Percentiles rank a stretch among this genome's conserved stretches.
These are phyloP conservation scores for Rhizopus sp. DNA, from an alignment of 371 early-diverging fungal species.

Conservation along the genomic window DNA sequence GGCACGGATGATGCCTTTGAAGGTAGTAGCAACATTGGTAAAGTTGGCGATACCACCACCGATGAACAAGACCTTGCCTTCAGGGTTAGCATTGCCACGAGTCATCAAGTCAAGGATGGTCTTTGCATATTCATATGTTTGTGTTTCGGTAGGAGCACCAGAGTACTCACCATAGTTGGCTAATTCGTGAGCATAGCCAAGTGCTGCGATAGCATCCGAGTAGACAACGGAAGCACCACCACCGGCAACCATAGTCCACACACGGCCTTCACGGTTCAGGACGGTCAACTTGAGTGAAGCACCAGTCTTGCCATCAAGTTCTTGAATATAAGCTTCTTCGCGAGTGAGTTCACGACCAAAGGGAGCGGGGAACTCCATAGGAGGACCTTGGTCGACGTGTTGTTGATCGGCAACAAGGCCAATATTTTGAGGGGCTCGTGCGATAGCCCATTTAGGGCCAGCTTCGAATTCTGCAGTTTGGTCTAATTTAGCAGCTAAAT, in stretches of 20 bases:
- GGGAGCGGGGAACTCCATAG: conserved; percentile 97
- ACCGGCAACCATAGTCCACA: conserved; percentile 99
- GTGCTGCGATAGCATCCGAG: conserved; percentile 96
- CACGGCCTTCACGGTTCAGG: conserved; percentile 90
- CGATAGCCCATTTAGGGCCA: conserved; percentile 88
- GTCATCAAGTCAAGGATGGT: conserved; percentile 98
- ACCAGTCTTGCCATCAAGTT: conserved; percentile 97
- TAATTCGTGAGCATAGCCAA: conserved; percentile 90
- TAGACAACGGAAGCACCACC: conserved; percentile 98
- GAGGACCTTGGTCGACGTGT: conserved; percentile 76
- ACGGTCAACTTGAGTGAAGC: conserved; percentile 97
- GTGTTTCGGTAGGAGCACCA: conserved; percentile 96
- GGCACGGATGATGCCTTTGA: conserved; percentile 98
- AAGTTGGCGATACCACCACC: conserved; percentile 99
- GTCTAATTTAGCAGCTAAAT: conserved; percentile 97
- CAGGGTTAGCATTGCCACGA: conserved; percentile 76
- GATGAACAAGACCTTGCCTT: conserved; percentile 95
- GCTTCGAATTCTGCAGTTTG: conserved; percentile 98
- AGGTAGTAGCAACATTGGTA: conserved; percentile 97
- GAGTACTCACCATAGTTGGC: conserved; percentile 99
- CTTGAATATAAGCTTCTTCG: conserved; percentile 97
- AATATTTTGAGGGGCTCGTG: conserved; percentile 67
- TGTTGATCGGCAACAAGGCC: conserved; percentile 49
- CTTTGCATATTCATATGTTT: conserved; percentile 98
- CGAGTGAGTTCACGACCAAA: conserved; percentile 95